Conservation (phyloP, 768 basidiomycete genomes). For the Phaeotremella fagi region DNA sequence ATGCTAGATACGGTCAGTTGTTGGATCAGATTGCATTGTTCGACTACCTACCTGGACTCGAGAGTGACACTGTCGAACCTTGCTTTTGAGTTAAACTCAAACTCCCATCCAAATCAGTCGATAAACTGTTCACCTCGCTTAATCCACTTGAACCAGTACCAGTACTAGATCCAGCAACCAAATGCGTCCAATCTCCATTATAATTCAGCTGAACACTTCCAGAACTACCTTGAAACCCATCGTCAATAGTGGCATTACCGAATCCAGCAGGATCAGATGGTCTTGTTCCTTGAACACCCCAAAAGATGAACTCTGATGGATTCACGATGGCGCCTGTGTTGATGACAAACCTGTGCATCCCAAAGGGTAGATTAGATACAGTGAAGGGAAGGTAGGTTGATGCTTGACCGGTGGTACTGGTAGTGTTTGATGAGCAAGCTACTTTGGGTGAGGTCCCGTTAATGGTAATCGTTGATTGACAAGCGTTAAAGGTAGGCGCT, state of each 20-base stretch:
- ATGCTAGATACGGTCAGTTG: constrained; percentile 8
- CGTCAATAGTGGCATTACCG: constrained; percentile 30
- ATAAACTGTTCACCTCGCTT: not conserved
- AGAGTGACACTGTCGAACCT: constrained; percentile 10
- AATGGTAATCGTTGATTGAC: constrained; percentile 32
- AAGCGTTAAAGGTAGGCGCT: constrained; percentile 21
- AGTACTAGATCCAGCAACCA: not conserved
- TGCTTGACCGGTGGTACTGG: not conserved
- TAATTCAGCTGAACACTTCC: constrained; percentile 2
- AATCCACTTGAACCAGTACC: no score
- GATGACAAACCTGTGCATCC: no score
- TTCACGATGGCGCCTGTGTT: no score
- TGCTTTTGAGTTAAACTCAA: constrained; percentile 7
- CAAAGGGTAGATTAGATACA: constrained; percentile 26
- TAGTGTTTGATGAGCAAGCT: constrained; percentile 26
- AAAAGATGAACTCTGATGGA: constrained; percentile 36
- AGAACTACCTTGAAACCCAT: constrained; percentile 9
- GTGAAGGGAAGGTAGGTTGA: constrained; percentile 26
- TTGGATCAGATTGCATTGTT: no score
- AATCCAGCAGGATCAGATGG: constrained; percentile 2
- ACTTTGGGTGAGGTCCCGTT: constrained; percentile 27
- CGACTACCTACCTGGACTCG: constrained; percentile 15
- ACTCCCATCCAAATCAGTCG: constrained; percentile 8
- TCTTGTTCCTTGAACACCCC: constrained; percentile 32
- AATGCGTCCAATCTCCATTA: constrained; percentile 14